Evolutionary conservation across 352 stramenopile genomes (phyloP).

Genomic region (Globisporangium alternatum): DNA sequence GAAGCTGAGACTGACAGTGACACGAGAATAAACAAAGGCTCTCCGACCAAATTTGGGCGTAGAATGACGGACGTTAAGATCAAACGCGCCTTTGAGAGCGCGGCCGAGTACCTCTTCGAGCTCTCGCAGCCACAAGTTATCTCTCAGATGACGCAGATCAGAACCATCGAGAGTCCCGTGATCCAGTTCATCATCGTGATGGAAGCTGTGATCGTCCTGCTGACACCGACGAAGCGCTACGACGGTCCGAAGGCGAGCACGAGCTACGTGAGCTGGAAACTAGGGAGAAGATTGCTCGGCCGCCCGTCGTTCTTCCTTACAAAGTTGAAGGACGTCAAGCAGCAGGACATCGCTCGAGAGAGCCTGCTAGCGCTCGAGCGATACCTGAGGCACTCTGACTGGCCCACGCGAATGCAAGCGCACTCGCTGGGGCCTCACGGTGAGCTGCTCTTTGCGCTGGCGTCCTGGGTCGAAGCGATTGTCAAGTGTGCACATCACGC

Average conservation of each 20-base stretch:
- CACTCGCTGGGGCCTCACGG: conserved; percentile 27
- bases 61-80: conserved; percentile 42
- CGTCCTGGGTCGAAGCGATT: conserved; percentile 51
- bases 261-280: conserved; percentile 67
- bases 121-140: conserved; percentile 17
- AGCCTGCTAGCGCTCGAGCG: conserved; percentile 56
- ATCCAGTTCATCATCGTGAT: conserved; percentile 61
- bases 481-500: conserved; percentile 40
- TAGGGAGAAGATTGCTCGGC: conserved; percentile 52
- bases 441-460: conserved; percentile 41
- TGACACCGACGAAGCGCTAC: conserved; percentile 72
- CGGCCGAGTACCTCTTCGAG: conserved; percentile 24
- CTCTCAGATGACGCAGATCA: conserved; percentile 32
- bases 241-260: conserved; percentile 38
- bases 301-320: conserved; percentile 41
- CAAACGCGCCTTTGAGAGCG: conserved; percentile 49
- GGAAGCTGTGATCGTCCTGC: conserved; percentile 74
- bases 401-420: conserved; percentile 33
- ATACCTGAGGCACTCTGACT: conserved; percentile 53
- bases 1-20: not conserved
- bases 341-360: conserved; percentile 36
- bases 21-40: not conserved
- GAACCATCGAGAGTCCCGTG: conserved; percentile 7
- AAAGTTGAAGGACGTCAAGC: conserved; percentile 44
- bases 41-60: not conserved